These are phyloP conservation scores for Colletotrichum higginsianum DNA, from an alignment of 2,329 filamentous ascomycete species.

Conservation along the genomic window DNA sequence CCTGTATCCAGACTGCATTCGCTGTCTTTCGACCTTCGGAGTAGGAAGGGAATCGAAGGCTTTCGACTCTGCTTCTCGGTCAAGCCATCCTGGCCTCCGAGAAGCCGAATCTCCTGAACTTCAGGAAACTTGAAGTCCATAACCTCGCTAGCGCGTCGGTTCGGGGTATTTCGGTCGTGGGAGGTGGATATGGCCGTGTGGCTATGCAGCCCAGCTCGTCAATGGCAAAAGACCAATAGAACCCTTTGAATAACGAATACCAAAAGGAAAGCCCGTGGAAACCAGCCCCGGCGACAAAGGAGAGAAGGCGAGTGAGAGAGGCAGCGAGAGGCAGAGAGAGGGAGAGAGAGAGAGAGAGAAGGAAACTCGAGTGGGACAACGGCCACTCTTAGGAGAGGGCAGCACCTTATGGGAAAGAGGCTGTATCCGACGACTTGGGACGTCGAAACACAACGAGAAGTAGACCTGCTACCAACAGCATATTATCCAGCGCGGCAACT, in stretches of 20 bases:
- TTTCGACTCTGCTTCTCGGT: slow-evolving; percentile 5
- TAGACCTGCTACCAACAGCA: slow-evolving; percentile 29
- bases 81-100: not conserved
- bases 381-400: not conserved
- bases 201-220: not conserved
- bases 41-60: slow-evolving; percentile 13
- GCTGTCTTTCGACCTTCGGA: slow-evolving; percentile 2
- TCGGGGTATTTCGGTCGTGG: not conserved
- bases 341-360: slow-evolving; percentile 9
- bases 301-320: not conserved
- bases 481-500: slow-evolving; percentile 32
- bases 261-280: not conserved
- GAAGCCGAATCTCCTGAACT: slow-evolving; percentile 9
- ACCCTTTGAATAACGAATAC: not conserved
- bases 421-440: slow-evolving; percentile 9
- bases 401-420: slow-evolving; percentile 12
- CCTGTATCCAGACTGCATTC: slow-evolving; percentile 30
- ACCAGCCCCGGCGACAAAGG: slow-evolving; percentile 14
- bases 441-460: slow-evolving; percentile 30
- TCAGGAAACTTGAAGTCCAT: slow-evolving; percentile 16
- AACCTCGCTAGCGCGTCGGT: not conserved
- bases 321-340: not conserved
- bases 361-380: not conserved
- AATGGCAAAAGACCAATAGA: not conserved
- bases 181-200: not conserved